Conservation (phyloP, 495 filamentous ascomycete species). For the Daldinia grandis region DNA sequence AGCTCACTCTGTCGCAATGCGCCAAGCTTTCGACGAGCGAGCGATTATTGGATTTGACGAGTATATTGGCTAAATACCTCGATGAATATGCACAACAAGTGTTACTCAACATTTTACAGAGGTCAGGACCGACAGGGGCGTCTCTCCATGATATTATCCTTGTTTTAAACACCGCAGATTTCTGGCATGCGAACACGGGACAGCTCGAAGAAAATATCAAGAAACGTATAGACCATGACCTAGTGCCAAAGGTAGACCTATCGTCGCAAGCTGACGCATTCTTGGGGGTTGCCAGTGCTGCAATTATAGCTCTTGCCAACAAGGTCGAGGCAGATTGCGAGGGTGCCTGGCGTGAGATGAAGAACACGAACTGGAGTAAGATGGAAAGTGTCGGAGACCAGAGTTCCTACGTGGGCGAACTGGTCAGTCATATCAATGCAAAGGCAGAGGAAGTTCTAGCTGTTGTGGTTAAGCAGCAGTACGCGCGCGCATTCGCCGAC, state of each 20-base stretch:
- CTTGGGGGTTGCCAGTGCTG: conserved; percentile 91
- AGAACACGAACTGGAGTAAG: conserved; percentile 92
- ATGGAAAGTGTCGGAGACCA: conserved; percentile 96
- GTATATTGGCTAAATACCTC: conserved; percentile 88
- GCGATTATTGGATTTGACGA: conserved; percentile 84
- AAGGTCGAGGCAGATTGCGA: conserved; percentile 85
- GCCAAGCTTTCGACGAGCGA: conserved; percentile 92
- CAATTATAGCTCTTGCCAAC: conserved; percentile 82
- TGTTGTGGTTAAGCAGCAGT: conserved; percentile 89
- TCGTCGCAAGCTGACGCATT: conserved; percentile 94
- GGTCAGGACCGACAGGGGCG: conserved; percentile 65
- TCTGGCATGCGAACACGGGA: conserved; percentile 91
- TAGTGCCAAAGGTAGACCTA: conserved; percentile 80
- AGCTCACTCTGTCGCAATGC: conserved; percentile 88
- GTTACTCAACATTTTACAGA: conserved; percentile 77
- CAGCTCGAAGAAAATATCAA: conserved; percentile 96
- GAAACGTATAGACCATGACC: conserved; percentile 79
- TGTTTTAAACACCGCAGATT: conserved; percentile 95
- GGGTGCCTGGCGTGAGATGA: conserved; percentile 94
- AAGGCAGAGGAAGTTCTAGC: conserved; percentile 76
- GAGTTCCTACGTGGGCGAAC: conserved; percentile 86
- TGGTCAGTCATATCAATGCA: conserved; percentile 74
- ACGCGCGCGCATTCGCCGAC: conserved; percentile 93
- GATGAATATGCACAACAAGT: conserved; percentile 97
- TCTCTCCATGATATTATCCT: conserved; percentile 80